Conservation (phyloP, 2,329 filamentous ascomycete species). For the Emmonsiellopsis sp. region DNA sequence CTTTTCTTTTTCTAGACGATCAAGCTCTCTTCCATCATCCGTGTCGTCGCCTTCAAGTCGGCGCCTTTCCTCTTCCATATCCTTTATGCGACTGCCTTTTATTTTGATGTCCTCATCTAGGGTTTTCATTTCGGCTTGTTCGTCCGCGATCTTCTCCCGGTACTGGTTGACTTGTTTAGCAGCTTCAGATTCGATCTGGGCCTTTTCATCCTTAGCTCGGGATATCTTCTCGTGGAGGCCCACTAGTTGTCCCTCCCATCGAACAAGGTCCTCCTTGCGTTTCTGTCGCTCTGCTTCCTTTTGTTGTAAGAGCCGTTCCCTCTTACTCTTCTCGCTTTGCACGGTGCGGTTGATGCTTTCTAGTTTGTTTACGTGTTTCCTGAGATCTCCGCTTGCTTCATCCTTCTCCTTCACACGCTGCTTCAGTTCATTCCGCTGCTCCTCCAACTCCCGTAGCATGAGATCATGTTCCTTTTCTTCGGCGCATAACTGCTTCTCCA, state of each 20-base stretch:
- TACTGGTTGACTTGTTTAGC: slow-evolving; percentile 31
- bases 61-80: slow-evolving; percentile 50
- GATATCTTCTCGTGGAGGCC: slow-evolving; percentile 43
- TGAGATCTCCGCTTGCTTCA: slow-evolving; percentile 74
- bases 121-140: slow-evolving; percentile 41
- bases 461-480: slow-evolving; percentile 62
- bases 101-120: slow-evolving; percentile 55
- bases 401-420: slow-evolving; percentile 80
- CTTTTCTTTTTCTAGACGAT: slow-evolving; percentile 39
- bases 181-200: slow-evolving; percentile 30
- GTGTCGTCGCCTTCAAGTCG: slow-evolving; percentile 38
- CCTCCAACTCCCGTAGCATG: slow-evolving; percentile 58
- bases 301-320: slow-evolving; percentile 55
- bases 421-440: slow-evolving; percentile 70
- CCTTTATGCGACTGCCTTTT: slow-evolving; percentile 51
- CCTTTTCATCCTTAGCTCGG: slow-evolving; percentile 34
- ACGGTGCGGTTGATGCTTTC: slow-evolving; percentile 74
- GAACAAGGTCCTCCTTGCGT: slow-evolving; percentile 48
- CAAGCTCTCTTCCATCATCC: slow-evolving; percentile 42
- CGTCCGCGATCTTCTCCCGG: slow-evolving; percentile 34
- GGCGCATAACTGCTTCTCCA: slow-evolving; percentile 54
- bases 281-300: slow-evolving; percentile 53
- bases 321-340: slow-evolving; percentile 67
- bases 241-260: slow-evolving; percentile 47
- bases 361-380: slow-evolving; percentile 67